These are phyloP conservation scores for Smittium mucronatum DNA, from an alignment of 371 early-diverging fungal genomes.

Conservation along the genomic window DNA sequence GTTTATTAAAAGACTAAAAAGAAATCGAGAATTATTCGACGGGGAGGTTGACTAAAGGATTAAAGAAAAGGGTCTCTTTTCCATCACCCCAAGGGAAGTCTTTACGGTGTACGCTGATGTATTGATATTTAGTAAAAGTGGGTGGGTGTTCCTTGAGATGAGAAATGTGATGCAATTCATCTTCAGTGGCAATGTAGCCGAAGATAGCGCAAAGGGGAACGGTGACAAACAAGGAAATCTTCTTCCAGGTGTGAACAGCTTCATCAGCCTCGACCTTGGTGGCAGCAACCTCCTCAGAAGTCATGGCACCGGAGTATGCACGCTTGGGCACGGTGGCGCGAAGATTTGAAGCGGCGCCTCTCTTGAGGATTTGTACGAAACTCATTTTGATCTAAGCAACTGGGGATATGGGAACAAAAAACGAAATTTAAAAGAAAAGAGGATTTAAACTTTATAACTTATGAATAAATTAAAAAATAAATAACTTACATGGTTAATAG, in stretches of 20 bases:
- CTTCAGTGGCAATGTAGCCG: slow-evolving; percentile 33
- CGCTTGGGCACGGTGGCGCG: slow-evolving; percentile 12
- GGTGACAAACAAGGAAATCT: slow-evolving; percentile 31
- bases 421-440: background rate
- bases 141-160: slow-evolving; percentile 33
- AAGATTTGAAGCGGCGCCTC: background rate
- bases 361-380: slow-evolving; percentile 7
- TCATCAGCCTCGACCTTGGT: slow-evolving; percentile 29
- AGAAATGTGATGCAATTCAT: slow-evolving; percentile 37
- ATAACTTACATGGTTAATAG: too few relatives aligned
- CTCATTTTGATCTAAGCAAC: slow-evolving; percentile 1
- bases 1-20: too few relatives aligned
- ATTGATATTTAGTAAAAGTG: slow-evolving; percentile 23
- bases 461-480: too few relatives aligned
- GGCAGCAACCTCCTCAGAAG: slow-evolving; percentile 20
- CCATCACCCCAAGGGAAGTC: slow-evolving; percentile 34
- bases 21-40: slow-evolving; percentile 30
- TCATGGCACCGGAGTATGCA: slow-evolving; percentile 23
- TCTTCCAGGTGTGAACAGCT: slow-evolving; percentile 33
- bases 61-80: slow-evolving; percentile 30
- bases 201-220: slow-evolving; percentile 28
- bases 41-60: slow-evolving; percentile 29
- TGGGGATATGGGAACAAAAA: background rate
- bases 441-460: too few relatives aligned
- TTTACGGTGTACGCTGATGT: slow-evolving; percentile 27